phyloP scores from a whole-genome alignment of 352 stramenopile genomes.

The Elongisporangium anandrum region DNA sequence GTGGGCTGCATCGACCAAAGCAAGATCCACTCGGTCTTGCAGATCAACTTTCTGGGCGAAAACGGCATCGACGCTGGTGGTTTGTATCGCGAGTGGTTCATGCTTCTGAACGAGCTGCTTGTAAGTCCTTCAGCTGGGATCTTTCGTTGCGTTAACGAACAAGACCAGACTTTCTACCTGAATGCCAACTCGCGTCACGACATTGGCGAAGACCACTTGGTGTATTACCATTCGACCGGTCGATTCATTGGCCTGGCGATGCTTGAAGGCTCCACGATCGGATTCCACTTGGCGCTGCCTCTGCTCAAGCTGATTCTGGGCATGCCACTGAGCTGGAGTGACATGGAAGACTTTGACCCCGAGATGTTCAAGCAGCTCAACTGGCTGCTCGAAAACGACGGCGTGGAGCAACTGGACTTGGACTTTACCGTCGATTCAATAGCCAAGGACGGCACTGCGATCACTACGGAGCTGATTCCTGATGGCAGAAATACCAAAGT shows the following conservation, averaged over 20 bases:
- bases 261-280: constrained; percentile 90
- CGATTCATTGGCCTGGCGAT: constrained; percentile 55
- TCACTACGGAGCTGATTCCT: constrained; percentile 51
- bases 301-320: constrained; percentile 98
- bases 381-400: constrained; percentile 61
- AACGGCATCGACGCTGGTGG: constrained; percentile 50
- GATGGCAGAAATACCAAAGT: constrained; percentile 76
- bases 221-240: constrained; percentile 46
- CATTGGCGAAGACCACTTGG: constrained; percentile 53
- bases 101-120: constrained; percentile 53
- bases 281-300: constrained; percentile 91
- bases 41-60: constrained; percentile 63
- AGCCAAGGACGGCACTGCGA: constrained; percentile 7
- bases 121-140: constrained; percentile 37
- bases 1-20: constrained; percentile 34
- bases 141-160: constrained; percentile 48
- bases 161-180: constrained; percentile 55
- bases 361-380: constrained; percentile 53
- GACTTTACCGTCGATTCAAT: constrained; percentile 56
- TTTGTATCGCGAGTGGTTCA: constrained; percentile 81
- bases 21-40: constrained; percentile 39
- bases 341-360: constrained; percentile 86
- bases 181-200: constrained; percentile 50
- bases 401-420: constrained; percentile 36
- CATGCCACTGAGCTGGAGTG: constrained; percentile 90